Conservation (phyloP, 2,329 filamentous ascomycete genomes). For the Hypoxylon sp. region DNA sequence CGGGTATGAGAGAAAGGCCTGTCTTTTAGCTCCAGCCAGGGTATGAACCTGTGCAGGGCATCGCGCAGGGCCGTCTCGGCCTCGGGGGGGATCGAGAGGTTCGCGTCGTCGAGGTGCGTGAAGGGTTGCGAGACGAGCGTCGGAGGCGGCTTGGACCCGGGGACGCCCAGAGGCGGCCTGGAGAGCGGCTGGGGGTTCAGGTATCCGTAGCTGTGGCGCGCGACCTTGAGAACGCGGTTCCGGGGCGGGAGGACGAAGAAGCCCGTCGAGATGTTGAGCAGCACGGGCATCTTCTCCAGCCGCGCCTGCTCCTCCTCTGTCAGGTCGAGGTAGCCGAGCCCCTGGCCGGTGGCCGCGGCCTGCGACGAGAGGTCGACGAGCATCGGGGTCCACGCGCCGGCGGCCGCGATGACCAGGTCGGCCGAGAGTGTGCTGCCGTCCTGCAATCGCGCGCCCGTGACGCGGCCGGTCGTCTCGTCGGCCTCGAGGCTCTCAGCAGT, state of each 20-base stretch:
- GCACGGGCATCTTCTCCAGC: slow-evolving; percentile 72
- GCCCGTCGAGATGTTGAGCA: slow-evolving; percentile 75
- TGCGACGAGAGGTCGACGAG: slow-evolving; percentile 81
- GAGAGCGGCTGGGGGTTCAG: slow-evolving; percentile 55
- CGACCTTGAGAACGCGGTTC: slow-evolving; percentile 70
- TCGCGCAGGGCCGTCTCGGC: slow-evolving; percentile 67
- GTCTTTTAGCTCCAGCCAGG: slow-evolving; percentile 60
- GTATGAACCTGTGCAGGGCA: slow-evolving; percentile 68
- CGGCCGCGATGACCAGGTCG: slow-evolving; percentile 79
- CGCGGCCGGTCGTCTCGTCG: slow-evolving; percentile 45
- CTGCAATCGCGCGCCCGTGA: slow-evolving; percentile 66
- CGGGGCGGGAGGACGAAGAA: slow-evolving; percentile 78
- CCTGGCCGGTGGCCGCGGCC: slow-evolving; percentile 82
- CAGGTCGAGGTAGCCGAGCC: slow-evolving; percentile 78
- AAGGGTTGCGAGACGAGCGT: slow-evolving; percentile 49
- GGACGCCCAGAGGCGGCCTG: slow-evolving; percentile 41
- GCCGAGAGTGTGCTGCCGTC: slow-evolving; percentile 62
- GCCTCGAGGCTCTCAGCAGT: slow-evolving; percentile 55
- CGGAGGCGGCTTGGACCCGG: slow-evolving; percentile 9
- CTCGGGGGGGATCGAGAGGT: slow-evolving; percentile 63
- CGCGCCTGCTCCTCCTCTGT: slow-evolving; percentile 72
- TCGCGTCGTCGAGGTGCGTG: slow-evolving; percentile 59
- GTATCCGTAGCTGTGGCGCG: slow-evolving; percentile 75
- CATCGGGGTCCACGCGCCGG: slow-evolving; percentile 85
- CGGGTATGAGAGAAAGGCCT: slow-evolving; percentile 69